These are phyloP conservation scores for Chimonanthus praecox DNA, from an alignment of 164 flowering plant genomes.

Conservation along the genomic window DNA sequence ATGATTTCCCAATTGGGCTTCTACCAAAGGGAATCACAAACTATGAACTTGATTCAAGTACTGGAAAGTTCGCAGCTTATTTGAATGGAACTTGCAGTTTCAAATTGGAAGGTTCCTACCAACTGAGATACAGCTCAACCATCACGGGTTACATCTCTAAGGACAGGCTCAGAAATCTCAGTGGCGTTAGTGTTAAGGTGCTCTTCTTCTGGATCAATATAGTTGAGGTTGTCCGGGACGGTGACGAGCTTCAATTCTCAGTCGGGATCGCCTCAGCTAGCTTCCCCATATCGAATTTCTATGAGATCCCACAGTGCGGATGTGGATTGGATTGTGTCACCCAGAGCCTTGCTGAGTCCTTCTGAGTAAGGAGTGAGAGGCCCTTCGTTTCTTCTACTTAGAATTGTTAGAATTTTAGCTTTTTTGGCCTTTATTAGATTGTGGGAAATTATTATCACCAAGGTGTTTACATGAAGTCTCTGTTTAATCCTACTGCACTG, in stretches of 20 bases:
- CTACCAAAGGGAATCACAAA: slow-evolving; percentile 49
- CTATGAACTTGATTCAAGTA: slow-evolving; percentile 41
- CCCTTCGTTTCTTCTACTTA: background rate
- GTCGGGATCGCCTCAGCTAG: slow-evolving; percentile 56
- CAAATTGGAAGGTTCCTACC: slow-evolving; percentile 37
- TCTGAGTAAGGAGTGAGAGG: background rate
- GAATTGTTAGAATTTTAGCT: background rate
- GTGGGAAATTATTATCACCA: background rate
- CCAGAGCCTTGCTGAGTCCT: background rate
- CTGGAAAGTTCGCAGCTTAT: slow-evolving; percentile 51
- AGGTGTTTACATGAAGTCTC: background rate
- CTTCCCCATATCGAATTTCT: slow-evolving; percentile 40
- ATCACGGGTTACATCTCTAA: slow-evolving; percentile 40
- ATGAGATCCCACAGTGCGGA: slow-evolving; percentile 52
- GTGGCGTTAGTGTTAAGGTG: slow-evolving; percentile 55
- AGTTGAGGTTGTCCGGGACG: slow-evolving; percentile 34
- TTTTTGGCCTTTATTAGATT: background rate
- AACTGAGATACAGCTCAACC: slow-evolving; percentile 40
- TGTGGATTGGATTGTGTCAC: slow-evolving; percentile 46
- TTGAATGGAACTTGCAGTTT: slow-evolving; percentile 46
- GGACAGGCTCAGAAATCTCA: slow-evolving; percentile 30
- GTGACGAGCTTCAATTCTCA: slow-evolving; percentile 47
- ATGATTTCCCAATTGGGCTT: slow-evolving; percentile 53
- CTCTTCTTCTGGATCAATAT: slow-evolving; percentile 55
- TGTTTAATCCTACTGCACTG: background rate